Evolutionary conservation across 2,329 filamentous ascomycete species (phyloP).

Genomic region (Apiospora pterosperma): DNA sequence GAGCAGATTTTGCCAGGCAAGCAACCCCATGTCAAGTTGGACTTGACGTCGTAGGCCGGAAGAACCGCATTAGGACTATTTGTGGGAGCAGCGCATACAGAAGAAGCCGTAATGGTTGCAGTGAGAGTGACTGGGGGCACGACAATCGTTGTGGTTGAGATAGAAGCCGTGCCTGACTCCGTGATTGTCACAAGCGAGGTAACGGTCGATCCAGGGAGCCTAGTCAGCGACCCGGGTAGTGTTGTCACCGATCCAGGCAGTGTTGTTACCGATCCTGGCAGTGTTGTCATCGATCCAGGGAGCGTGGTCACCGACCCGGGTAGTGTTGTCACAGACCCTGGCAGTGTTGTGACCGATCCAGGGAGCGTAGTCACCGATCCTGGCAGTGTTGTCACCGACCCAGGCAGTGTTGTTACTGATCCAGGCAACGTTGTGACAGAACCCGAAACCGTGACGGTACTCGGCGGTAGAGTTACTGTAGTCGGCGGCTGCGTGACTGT

Average conservation of each 20-base stretch:
- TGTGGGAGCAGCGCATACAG: constrained; percentile 42
- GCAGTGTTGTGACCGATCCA: constrained; percentile 5
- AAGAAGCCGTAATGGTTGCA: constrained; percentile 12
- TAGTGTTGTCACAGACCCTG: background rate
- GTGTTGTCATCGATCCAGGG: constrained; percentile 4
- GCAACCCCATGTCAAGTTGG: constrained; percentile 52
- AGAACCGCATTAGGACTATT: constrained; percentile 22
- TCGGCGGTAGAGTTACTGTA: too few species aligned
- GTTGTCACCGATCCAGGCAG: background rate
- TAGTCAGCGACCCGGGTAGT: constrained; percentile 9
- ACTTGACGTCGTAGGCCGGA: constrained; percentile 28
- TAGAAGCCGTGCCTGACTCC: constrained; percentile 16
- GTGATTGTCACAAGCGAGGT: constrained; percentile 18
- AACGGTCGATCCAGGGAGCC: constrained; percentile 4
- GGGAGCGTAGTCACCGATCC: background rate
- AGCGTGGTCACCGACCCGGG: background rate
- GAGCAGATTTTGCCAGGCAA: constrained; percentile 50
- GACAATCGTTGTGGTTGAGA: constrained; percentile 14
- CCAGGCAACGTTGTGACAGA: constrained; percentile 1
- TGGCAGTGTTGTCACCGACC: background rate
- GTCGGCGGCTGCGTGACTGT: too few species aligned
- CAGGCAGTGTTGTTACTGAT: constrained; percentile 2
- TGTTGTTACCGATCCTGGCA: constrained; percentile 6
- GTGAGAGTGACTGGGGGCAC: constrained; percentile 10
- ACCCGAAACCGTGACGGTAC: constrained; percentile 9